Base-by-base conservation (phyloP, 345 rosid genomes). In the Euclidium syriacum region DNA sequence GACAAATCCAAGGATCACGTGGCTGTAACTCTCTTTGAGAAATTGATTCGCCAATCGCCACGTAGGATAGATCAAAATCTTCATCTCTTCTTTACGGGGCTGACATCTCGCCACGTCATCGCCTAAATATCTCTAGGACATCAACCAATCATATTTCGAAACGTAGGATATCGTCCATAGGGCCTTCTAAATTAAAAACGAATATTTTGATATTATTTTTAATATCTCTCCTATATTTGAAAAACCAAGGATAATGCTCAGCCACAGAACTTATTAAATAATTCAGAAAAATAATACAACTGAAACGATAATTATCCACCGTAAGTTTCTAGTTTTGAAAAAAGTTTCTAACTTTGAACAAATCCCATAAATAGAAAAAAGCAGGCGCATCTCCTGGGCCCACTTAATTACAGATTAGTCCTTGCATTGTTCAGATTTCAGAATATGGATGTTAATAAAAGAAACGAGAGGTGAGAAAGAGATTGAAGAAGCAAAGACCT, bases 31-130 rank as follows among this genome's bases (percentile, higher is more conserved):
- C n/a, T n/a, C n/a, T 3, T 12, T 1, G 10, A 62, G 62, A 70
- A 70, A 27, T 12, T 36, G 51, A 53, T 70, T 62, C 64, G 52
- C 62, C n/a, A n/a, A n/a, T n/a, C n/a, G n/a, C 68, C 68, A 70
- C 68, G 68, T 54, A 5, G 51, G 68, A 63, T 12, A 3, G 7
- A 16, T 62, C 50, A 48, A 43, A 46, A 62, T 70, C 62, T 46
- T 30, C 4, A 24, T 15, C 42, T 42, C 67, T 67, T 52, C 12
- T 1, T 38, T 60, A 17, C 34, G 48, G 12, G 73, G 67, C 42
- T 69, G 49, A 60, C 0, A 69, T 34, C 41, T 60, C 41, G 54
- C 67, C 73, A 68, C 73, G 61, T 68, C 61, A 60, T 4, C 5
- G 0, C 33, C 24, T 51, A 24, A 49, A 30, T 50, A 58, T 50